Percentiles rank a stretch among this genome's conserved stretches.
Evolutionary conservation across 2,329 filamentous ascomycete species (phyloP).

Genomic region (Alternaria tenuissima): DNA sequence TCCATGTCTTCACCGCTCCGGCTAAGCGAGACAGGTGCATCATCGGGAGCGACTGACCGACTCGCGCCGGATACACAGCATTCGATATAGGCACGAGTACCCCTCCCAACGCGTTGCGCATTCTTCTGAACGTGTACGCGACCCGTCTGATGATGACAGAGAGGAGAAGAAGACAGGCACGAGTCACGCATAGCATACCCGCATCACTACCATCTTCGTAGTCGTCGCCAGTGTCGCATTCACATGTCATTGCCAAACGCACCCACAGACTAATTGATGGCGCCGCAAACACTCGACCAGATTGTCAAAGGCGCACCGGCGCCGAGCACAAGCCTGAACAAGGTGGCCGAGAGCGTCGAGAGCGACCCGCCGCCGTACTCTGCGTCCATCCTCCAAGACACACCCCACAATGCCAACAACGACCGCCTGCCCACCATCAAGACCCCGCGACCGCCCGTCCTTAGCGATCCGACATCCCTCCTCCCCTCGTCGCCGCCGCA

Average conservation of each 20-base stretch:
- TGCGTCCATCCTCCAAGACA: constrained; percentile 21
- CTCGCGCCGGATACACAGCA: constrained; percentile 4
- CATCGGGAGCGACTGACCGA: constrained; percentile 6
- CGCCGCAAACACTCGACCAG: constrained; percentile 71
- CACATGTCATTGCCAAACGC: constrained; percentile 13
- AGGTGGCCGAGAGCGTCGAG: constrained; percentile 16
- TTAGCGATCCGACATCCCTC: constrained; percentile 75
- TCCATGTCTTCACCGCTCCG: constrained; percentile 28
- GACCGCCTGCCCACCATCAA: constrained; percentile 52
- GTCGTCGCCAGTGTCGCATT: background rate
- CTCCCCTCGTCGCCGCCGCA: constrained; percentile 92
- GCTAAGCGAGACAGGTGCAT: constrained; percentile 23
- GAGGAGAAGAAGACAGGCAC: background rate
- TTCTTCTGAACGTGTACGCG: constrained; percentile 2
- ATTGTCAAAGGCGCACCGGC: constrained; percentile 89
- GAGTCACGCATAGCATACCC: constrained; percentile 1
- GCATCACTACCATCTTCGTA: background rate
- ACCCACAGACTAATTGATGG: constrained; percentile 15
- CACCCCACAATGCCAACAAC: constrained; percentile 44
- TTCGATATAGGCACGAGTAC: constrained; percentile 7
- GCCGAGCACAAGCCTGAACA: constrained; percentile 59
- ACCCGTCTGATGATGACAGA: background rate
- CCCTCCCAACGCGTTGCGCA: constrained; percentile 3
- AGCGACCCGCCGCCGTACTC: constrained; percentile 25
- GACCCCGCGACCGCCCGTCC: constrained; percentile 49